Base-by-base conservation (phyloP, 2,329 filamentous ascomycete species). In the Apiospora kogelbergensis region DNA sequence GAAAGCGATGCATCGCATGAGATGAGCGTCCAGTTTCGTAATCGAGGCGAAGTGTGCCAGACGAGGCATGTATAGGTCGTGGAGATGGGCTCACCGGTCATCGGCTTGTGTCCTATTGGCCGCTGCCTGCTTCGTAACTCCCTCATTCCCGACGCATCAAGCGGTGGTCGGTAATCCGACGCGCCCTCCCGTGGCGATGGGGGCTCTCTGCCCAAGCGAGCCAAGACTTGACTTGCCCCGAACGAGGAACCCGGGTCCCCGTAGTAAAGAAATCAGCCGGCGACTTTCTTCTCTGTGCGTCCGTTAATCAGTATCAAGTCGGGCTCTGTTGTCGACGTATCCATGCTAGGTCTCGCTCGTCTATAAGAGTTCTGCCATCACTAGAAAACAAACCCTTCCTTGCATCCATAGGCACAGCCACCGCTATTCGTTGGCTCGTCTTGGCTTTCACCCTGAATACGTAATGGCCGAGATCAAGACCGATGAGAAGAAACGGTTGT, bases 61-160 rank as follows among this genome's bases (percentile, higher is more conserved):
- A 57, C 26, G 10, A 24, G 13, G 22, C 24, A 48, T 11, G 11
- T 57, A 10, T 13, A 37, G 11, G 53, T 60, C 53, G 53, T 60
- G 53, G 53, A 60, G 37, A 37, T 22, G 53, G 53, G 20, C 53
- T 60, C 53, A 60, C 53, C 53, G 53, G 26, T 60, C 53, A n/a
- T 60, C 53, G 53, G 53, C 53, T 60, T n/a, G 53, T 37, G 53
- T 22, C 53, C 53, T 37, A 60, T 60, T 60, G 53, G 53, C 53
- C 53, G 30, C 30, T 33, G 13, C 37, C 53, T 60, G 10, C 20
- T 30, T 60, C 53, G 30, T 60, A 26, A 60, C 53, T 60, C 30
- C 17, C 53, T 37, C 17, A 2, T 13, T 6, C 30, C n/a, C 53
- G 53, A 20, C 37, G 30, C 30, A 33, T 60, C 10, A 37, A n/a